Evolutionary conservation across 306 rosid genomes (phyloP).

Genomic region (Albizia julibrissin): DNA sequence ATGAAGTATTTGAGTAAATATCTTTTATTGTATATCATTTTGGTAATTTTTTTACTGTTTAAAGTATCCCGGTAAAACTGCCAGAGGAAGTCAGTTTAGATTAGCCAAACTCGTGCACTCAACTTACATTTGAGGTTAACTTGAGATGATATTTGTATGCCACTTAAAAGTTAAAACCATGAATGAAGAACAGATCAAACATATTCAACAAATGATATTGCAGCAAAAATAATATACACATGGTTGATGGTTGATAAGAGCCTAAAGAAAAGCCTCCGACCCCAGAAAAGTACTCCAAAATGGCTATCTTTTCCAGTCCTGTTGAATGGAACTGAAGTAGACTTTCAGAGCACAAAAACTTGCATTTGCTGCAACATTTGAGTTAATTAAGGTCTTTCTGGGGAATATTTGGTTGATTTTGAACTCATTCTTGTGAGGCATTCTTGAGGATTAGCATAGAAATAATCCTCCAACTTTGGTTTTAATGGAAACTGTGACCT

Average conservation of each 20-base stretch:
- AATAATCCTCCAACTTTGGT: constrained; percentile 68
- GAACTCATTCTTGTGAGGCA: constrained; percentile 25
- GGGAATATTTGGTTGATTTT: background rate
- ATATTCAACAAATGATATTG: background rate
- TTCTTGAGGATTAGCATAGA: constrained; percentile 76
- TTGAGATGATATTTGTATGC: background rate
- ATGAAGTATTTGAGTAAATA: too few species aligned
- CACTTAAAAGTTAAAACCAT: background rate
- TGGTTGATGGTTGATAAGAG: background rate
- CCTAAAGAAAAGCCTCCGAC: background rate
- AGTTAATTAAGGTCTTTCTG: background rate
- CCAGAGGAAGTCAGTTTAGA: too few species aligned
- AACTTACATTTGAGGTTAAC: background rate
- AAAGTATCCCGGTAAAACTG: too few species aligned
- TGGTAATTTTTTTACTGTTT: too few species aligned
- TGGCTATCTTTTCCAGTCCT: background rate
- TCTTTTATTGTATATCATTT: too few species aligned
- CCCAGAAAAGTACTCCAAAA: background rate
- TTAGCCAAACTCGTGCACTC: too few species aligned
- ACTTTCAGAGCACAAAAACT: background rate
- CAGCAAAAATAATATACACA: background rate
- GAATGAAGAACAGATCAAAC: background rate
- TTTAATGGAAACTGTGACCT: constrained; percentile 35
- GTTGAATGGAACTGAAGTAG: background rate
- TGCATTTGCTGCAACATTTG: background rate